Evolutionary conservation across 208 protist genomes (phyloP).

Genomic region (Acanthamoeba healyi): DNA sequence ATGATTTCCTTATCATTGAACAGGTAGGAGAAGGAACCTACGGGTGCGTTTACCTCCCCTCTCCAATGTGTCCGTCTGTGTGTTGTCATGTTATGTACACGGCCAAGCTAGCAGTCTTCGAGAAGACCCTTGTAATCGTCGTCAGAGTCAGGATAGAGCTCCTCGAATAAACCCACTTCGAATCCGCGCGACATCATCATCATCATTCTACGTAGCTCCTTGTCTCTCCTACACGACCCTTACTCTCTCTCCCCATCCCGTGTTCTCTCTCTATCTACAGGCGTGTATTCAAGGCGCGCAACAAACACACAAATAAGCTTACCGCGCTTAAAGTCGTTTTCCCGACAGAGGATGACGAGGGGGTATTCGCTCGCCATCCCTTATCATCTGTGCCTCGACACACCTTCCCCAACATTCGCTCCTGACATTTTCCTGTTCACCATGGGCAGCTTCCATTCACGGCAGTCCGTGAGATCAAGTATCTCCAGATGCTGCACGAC

Average conservation of each 20-base stretch:
- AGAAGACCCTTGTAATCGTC: too few species aligned
- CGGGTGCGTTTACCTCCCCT: not conserved
- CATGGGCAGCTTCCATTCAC: slow-evolving; percentile 43
- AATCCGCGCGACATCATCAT: not conserved
- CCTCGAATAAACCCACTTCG: not conserved
- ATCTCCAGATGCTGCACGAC: slow-evolving; percentile 1
- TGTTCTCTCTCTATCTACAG: not conserved
- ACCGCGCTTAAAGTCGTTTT: slow-evolving; percentile 54
- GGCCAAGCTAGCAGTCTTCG: too few species aligned
- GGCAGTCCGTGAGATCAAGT: slow-evolving; percentile 37
- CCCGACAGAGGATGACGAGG: slow-evolving; percentile 27
- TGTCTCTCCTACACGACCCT: not conserved
- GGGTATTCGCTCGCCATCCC: not conserved
- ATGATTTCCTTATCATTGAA: slow-evolving; percentile 54
- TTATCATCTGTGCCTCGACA: too few species aligned
- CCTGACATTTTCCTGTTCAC: not conserved
- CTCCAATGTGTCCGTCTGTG: not conserved
- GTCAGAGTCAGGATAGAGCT: too few species aligned
- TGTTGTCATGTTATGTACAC: too few species aligned
- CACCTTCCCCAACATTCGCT: not conserved
- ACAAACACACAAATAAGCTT: slow-evolving; percentile 13
- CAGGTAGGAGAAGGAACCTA: slow-evolving; percentile 66
- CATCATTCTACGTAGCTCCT: not conserved
- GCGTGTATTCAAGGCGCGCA: slow-evolving; percentile 35
- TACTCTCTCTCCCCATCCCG: too few species aligned